Evolutionary conservation across 306 rosid species (phyloP), one percentile per base, ranked within the genome.

Genomic region (Quercus rubra): DNA sequence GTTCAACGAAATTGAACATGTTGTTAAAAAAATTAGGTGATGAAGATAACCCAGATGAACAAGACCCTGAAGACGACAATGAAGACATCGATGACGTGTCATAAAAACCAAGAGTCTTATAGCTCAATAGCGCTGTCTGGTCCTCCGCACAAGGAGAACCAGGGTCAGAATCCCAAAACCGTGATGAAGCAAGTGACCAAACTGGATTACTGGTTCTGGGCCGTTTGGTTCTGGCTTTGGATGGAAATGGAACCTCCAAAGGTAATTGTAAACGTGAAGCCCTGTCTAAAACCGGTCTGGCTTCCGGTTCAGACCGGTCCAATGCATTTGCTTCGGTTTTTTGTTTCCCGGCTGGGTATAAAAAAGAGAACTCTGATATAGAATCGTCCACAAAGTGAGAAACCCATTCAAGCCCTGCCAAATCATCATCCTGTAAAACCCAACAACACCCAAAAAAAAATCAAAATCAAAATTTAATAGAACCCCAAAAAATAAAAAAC

Each of bases 341-440:
- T 52, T 51, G 79, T 13, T 81, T 69, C 15, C 66, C 83, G 30
- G 83, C 78, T 14, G 95, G 82, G 77, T 82, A 82, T 2, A 84
- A 23, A 61, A 94, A 85, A 15, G 95, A 74, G 2, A 83, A 78
- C 55, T 90, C 98, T 3, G 88, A 83, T 28, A 80, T 25, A 73
- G 92, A 90, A 77, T 95, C 99, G 71, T 95, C 97, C n/a, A 91
- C 99, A 31, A 92, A 89, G 61, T 85, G 97, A 46, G 99, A 95
- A 78, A 95, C 94, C 99, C 99, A 95, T 80, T 95, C 99, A 0
- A 95, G 82, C 8, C 76, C 99, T 6, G 94, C 95, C 78, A 92
- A 6, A 69, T 90, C 91, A 89, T 89, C 98, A 73, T 80, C 87
- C 99, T 95, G 92, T 69, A 6, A 49, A 75, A 78, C 52, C 69